These are phyloP conservation scores for Mycena latifolia DNA, from an alignment of 768 basidiomycete species.

Conservation along the genomic window DNA sequence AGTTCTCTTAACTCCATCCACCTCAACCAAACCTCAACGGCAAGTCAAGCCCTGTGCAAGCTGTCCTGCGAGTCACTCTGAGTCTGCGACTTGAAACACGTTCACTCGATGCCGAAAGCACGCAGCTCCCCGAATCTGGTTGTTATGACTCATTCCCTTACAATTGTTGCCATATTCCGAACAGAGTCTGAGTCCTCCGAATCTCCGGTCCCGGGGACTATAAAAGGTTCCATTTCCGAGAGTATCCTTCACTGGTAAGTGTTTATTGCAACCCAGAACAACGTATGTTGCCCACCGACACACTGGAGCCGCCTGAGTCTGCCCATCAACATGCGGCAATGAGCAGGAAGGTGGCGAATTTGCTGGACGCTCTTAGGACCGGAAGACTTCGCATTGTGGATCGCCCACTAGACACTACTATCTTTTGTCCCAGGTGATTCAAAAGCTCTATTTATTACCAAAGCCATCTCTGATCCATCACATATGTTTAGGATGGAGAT, in stretches of 20 bases:
- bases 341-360: not conserved
- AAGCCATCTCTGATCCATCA: not conserved
- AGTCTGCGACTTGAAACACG: no score
- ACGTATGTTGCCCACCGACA: not conserved
- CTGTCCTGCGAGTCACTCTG: no score
- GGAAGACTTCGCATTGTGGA: slow-evolving; percentile 17
- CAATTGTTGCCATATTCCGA: no score
- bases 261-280: not conserved
- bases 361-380: not conserved
- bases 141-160: not conserved
- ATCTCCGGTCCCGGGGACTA: not conserved
- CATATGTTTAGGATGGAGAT: slow-evolving; percentile 50
- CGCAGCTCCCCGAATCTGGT: not conserved
- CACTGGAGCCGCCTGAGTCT: not conserved
- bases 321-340: not conserved
- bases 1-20: no score
- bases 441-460: not conserved
- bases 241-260: no score
- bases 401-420: not conserved
- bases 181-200: not conserved
- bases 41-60: no score
- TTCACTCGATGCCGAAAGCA: not conserved
- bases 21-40: no score
- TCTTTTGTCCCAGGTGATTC: slow-evolving; percentile 20
- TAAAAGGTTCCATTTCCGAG: no score